Conservation (phyloP, 768 basidiomycete genomes). For the Ramaria rubella region DNA sequence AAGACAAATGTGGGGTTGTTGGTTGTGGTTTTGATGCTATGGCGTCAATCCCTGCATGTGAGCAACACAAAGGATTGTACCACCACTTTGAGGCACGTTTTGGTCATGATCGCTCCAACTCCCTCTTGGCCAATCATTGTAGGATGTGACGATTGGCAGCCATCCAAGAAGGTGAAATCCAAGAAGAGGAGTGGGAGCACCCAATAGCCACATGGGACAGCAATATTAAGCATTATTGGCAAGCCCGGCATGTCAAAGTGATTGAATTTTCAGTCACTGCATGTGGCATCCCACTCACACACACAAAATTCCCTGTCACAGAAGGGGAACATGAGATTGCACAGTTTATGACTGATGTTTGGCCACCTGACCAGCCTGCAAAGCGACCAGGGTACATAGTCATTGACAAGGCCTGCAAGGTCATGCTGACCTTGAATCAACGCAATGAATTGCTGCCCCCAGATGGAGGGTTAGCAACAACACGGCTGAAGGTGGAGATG, state of each 20-base stretch:
- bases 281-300: not conserved
- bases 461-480: not conserved
- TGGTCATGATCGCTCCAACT: not conserved
- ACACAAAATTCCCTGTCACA: not conserved
- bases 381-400: not conserved
- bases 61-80: not conserved
- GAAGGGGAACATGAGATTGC: not conserved
- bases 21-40: not conserved
- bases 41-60: not conserved
- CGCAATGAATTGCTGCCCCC: not conserved
- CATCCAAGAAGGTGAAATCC: not conserved
- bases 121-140: not conserved
- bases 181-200: not conserved
- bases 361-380: not conserved
- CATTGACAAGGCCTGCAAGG: slow-evolving; percentile 5
- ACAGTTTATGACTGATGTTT: not conserved
- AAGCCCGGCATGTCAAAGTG: slow-evolving; percentile 1
- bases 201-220: not conserved
- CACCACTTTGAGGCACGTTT: not conserved
- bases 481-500: not conserved
- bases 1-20: not conserved
- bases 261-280: not conserved
- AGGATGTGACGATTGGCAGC: not conserved
- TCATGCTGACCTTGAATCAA: not conserved
- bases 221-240: not conserved